phyloP scores from a whole-genome alignment of 257 asterid species.

The Ligustrum vulgare region DNA sequence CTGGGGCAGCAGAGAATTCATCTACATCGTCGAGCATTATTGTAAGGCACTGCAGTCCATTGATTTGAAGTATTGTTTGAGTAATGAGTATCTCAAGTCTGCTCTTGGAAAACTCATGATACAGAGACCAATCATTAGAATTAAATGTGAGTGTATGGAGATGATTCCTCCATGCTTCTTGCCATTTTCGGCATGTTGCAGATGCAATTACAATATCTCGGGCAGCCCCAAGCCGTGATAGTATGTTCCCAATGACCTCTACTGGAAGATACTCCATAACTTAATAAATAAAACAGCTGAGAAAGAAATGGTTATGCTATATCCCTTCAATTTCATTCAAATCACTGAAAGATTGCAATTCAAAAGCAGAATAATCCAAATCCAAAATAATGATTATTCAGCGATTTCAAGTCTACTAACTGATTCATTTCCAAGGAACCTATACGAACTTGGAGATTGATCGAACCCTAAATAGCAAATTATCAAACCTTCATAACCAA shows the following conservation, averaged over 20 bases:
- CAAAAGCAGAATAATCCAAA: constrained; percentile 24
- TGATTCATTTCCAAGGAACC: constrained; percentile 16
- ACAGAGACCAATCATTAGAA: constrained; percentile 81
- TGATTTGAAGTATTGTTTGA: constrained; percentile 75
- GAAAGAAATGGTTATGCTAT: constrained; percentile 20
- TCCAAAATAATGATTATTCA: constrained; percentile 19
- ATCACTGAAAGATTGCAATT: constrained; percentile 19
- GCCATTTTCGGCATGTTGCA: constrained; percentile 83
- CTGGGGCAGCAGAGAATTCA: constrained; percentile 81
- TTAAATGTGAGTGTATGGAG: constrained; percentile 69
- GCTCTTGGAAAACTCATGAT: constrained; percentile 58
- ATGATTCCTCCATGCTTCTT: constrained; percentile 79
- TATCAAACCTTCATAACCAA: constrained; percentile 19
- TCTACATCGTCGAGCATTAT: constrained; percentile 83
- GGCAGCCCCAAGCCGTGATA: constrained; percentile 77
- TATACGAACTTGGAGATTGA: constrained; percentile 16
- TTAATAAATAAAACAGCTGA: constrained; percentile 24
- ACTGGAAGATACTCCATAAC: constrained; percentile 83
- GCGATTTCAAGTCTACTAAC: constrained; percentile 27
- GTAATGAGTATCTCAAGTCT: constrained; percentile 79
- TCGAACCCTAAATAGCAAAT: constrained; percentile 26
- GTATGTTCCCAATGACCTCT: constrained; percentile 86
- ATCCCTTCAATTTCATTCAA: constrained; percentile 28
- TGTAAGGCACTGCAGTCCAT: constrained; percentile 62
- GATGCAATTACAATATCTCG: constrained; percentile 85